These are phyloP conservation scores for Phylloporus arenicola DNA, from an alignment of 768 basidiomycete species.

Conservation along the genomic window DNA sequence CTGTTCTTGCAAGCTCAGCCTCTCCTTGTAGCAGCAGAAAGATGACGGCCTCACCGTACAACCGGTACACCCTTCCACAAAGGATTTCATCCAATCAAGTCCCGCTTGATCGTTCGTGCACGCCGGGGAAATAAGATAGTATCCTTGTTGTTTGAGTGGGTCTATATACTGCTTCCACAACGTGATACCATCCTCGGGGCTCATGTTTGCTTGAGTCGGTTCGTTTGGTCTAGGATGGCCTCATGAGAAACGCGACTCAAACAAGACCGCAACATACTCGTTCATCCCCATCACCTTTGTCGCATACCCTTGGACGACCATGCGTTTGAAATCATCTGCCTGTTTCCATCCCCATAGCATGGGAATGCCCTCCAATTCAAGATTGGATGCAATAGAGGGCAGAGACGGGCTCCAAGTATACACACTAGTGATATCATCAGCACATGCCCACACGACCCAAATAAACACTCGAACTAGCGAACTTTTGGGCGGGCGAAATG, in stretches of 20 bases:
- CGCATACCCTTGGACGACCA: constrained; percentile 50
- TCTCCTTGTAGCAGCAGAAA: not conserved
- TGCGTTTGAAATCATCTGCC: constrained; percentile 39
- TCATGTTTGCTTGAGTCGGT: constrained; percentile 57
- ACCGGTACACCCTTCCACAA: constrained; percentile 46
- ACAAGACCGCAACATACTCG: constrained; percentile 48
- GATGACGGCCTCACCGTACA: constrained; percentile 43
- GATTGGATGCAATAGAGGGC: constrained; percentile 35
- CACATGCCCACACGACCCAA: not conserved
- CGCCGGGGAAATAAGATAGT: constrained; percentile 62
- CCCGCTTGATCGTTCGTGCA: constrained; percentile 61
- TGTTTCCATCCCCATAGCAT: constrained; percentile 71
- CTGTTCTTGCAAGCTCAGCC: constrained; percentile 31
- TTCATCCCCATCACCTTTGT: constrained; percentile 63
- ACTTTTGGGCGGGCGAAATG: constrained; percentile 46
- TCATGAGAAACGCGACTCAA: constrained; percentile 2
- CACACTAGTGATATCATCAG: constrained; percentile 28
- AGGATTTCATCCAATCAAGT: constrained; percentile 59
- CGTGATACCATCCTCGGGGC: constrained; percentile 43
- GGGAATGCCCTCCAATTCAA: constrained; percentile 54
- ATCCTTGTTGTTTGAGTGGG: constrained; percentile 55
- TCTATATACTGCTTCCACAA: constrained; percentile 65
- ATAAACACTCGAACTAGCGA: constrained; percentile 34
- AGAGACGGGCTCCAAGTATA: constrained; percentile 66
- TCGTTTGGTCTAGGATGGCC: constrained; percentile 57